Evolutionary conservation across 1,284 basidiomycete species (phyloP), one percentile per base, ranked within the genome.

Genomic region (Exsudoporus floridanus): DNA sequence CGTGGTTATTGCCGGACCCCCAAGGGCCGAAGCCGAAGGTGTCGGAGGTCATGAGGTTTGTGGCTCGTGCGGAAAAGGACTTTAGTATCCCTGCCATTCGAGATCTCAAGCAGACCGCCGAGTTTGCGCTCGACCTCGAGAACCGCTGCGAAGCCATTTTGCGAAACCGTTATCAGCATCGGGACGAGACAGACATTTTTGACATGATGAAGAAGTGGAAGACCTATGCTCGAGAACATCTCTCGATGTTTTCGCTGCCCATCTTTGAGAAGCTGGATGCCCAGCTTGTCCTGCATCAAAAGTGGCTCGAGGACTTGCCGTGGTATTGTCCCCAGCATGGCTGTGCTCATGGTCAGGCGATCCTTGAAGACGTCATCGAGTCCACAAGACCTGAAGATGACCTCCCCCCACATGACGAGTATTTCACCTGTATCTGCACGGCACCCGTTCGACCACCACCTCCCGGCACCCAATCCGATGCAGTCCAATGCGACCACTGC

Each of bases 401-500:
- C 60, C 69, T 79, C 10, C 88, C 89, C 7, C 88, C 88, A 0
- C 74, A 73, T 9, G 87, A 91, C 64, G 88, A 90, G 69, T 90
- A 82, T 67, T 84, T 87, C 64, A 92, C 90, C 1, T 92, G 89
- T 64, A 92, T 92, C 55, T 92, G 89, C 67, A 82, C 77, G 31
- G 69, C 72, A 5, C 82, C 90, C 16, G 89, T 92, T 37, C 81
- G 82, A 23, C 88, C 88, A 12, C 89, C 88, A 21, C 82, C 83
- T 2, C 78, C 80, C 6, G 88, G 87, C n/a, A 73, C 75, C 12
- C 73, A 78, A 23, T 90, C 89, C 0, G 88, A 91, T 64, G 89
- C 90, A 0, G 90, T 92, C 7, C 89, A 92, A 66, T 92, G 89
- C 65, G 89, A 92, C 63, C 89, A 92, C 61, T 92, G 89, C 59